Conservation (phyloP, 208 protist species). For the Acanthamoeba culbertsoni region DNA sequence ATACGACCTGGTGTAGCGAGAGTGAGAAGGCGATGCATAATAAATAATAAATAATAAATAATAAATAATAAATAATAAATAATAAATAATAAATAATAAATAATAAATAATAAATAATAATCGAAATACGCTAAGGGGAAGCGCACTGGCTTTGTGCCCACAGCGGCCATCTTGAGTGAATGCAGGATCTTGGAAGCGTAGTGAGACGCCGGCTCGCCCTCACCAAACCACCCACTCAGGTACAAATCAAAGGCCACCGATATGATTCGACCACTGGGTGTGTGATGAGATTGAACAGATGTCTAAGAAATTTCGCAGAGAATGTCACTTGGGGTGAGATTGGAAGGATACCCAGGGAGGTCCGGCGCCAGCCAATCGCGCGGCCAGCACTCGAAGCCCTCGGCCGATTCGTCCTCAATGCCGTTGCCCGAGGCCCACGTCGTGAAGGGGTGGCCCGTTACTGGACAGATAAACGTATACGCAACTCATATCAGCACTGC, state of each 20-base stretch:
- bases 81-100: not conserved
- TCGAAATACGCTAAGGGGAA: no score
- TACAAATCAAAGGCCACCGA: conserved; percentile 26
- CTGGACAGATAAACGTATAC: not conserved
- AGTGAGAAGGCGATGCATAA: not conserved
- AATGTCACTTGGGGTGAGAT: not conserved
- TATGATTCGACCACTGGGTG: not conserved
- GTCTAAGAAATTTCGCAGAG: not conserved
- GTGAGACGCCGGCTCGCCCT: not conserved
- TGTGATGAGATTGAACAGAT: not conserved
- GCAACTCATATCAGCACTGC: not conserved
- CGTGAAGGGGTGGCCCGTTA: conserved; percentile 11
- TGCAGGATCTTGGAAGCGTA: not conserved
- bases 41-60: not conserved
- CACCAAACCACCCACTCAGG: conserved; percentile 28
- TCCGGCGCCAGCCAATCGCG: not conserved
- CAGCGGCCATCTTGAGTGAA: not conserved
- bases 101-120: not conserved
- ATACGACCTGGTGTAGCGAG: not conserved
- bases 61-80: not conserved
- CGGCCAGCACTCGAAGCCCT: conserved; percentile 2
- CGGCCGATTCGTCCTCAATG: not conserved
- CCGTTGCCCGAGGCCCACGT: not conserved
- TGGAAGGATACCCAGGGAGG: not conserved
- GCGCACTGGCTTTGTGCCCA: not conserved